Evolutionary conservation across 345 rosid species (phyloP), one percentile per base, ranked within the genome.

Genomic region (Leavenworthia alabamica): DNA sequence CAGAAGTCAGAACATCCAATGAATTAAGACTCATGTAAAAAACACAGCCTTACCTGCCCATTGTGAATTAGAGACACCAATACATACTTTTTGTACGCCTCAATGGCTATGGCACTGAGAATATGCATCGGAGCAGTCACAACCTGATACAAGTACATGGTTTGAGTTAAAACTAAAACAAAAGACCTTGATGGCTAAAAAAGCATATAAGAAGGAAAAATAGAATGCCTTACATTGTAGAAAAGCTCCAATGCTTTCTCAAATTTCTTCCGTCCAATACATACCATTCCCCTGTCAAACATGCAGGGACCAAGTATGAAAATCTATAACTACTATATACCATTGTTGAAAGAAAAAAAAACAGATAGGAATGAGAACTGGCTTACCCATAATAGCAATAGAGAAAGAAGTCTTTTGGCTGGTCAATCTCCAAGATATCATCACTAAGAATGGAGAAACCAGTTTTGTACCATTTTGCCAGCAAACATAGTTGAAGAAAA

Each of bases 331-430:
- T 20, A 35, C 46, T 46, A 46, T 3, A 11, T n/a, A 46, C 16
- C 52, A 41, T 11, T 52, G 15, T 23, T 19, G 1, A 33, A 17
- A 46, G 27, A 44, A 17, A 12, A 46, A 46, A 20, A 62, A 35
- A 29, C 16, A 51, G 32, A 53, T 14, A 66, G 40, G 29, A 78
- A 28, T 55, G 41, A 45, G 57, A 64, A 53, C 37, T 47, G 64
- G 74, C 86, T 49, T 32, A 89, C 99, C 97, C 97, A 57, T 93
- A 93, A 60, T 89, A 93, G 67, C 96, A 85, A 66, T 87, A 94
- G 69, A 87, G 92, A 68, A 80, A 94, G 77, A 86, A 67, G 67
- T 90, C 96, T 59, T 84, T 88, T 7, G 95, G 99, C 67, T 79
- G 92, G 73, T 84, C 94, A 77, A 94, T 77, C 75, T 94, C 99